Evolutionary conservation across 345 rosid species (phyloP), one percentile per base, ranked within the genome.

Genomic region (Stellera chamaejasme): DNA sequence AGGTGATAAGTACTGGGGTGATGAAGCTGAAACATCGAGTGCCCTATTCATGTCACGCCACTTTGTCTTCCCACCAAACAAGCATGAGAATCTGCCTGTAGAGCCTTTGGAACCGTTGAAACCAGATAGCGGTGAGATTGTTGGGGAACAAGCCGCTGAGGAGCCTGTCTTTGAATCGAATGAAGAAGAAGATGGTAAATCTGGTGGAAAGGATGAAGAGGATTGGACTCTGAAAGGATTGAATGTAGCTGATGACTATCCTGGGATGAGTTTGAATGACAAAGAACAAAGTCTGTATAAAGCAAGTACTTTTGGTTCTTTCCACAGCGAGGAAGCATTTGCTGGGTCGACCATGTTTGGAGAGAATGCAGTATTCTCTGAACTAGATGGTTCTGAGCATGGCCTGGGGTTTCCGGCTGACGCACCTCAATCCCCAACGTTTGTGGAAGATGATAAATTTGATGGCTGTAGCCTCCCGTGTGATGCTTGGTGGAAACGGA

Each of bases 401-500:
- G 67, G 48, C 14, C 49, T 70, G n/a, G 69, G 66, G 59, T 66
- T 64, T 41, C 62, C 78, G 14, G 49, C 66, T 11, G 91, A 74
- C 45, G 56, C 52, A 27, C 69, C 85, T 42, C 59, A 58, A 5
- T 62, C 70, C 12, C 64, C 69, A 11, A 66, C 70, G 62, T 55
- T 75, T 47, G 43, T 65, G 25, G 59, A 75, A 68, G 92, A 79
- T 53, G 83, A 61, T 32, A 55, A 79, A 59, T 56, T 26, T 41
- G 52, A 59, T 61, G 76, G 49, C 41, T 61, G 87, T 45, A 62
- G 65, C 51, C 82, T 83, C 48, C 96, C 97, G 16, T 79, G 87
- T 53, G 84, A 78, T 62, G 90, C 95, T 47, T 90, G 99, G 99
- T 94, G 99, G 99, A 94, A 79, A 80, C 83, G 84, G 65, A 82